These are phyloP conservation scores for Isabelozyma pseudorhagii DNA, from an alignment of 805 yeast genomes.

Conservation along the genomic window DNA sequence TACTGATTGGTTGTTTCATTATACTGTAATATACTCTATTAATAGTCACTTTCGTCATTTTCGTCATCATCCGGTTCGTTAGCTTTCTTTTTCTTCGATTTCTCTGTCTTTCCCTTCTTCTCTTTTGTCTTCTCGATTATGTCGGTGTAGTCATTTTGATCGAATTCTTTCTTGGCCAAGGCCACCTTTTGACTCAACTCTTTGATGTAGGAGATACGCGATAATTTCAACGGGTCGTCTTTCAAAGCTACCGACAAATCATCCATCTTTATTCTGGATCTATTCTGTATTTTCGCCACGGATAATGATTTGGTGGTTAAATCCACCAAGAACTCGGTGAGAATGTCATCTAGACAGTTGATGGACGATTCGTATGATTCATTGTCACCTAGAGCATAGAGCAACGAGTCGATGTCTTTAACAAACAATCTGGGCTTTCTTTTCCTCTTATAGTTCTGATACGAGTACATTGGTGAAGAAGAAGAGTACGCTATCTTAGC, in stretches of 20 bases:
- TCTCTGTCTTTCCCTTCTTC: neutral
- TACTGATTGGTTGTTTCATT: neutral
- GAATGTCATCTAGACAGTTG: constrained; percentile 35
- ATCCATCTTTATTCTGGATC: constrained; percentile 38
- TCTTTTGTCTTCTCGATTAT: constrained; percentile 4
- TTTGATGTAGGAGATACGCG: constrained; percentile 37
- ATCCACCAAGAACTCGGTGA: constrained; percentile 35
- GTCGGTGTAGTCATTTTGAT: constrained; percentile 26
- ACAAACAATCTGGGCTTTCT: constrained; percentile 36
- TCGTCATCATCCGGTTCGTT: neutral
- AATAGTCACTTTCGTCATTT: neutral
- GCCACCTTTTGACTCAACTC: constrained; percentile 36
- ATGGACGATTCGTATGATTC: constrained; percentile 36
- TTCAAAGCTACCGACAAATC: constrained; percentile 40
- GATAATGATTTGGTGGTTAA: constrained; percentile 27
- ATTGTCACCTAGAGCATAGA: constrained; percentile 41
- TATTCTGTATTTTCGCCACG: constrained; percentile 36
- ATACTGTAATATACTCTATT: constrained; percentile 4
- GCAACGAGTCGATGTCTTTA: constrained; percentile 39
- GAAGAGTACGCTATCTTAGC: no score
- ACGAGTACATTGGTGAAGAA: neutral
- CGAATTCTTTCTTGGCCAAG: constrained; percentile 39
- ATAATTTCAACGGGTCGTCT: constrained; percentile 40
- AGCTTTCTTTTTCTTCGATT: constrained; percentile 13
- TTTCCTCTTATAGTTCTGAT: constrained; percentile 12